Evolutionary conservation across 73 alveolate species (phyloP), one percentile per base, ranked within the genome.

Genomic region (Effrenium voratum): DNA sequence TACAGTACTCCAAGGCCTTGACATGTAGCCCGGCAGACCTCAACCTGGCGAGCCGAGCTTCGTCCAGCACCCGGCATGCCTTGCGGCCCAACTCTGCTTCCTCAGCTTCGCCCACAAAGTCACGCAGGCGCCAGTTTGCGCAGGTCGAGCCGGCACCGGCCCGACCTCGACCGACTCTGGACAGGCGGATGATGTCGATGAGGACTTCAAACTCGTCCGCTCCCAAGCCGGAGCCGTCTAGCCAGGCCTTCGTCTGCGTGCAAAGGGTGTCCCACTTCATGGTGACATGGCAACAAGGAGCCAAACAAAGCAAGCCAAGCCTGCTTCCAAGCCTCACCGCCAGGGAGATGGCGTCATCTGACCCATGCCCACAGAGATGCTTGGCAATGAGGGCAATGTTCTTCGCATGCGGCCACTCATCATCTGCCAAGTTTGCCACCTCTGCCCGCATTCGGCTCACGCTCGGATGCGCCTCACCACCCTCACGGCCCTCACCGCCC

Each of bases 361-460:
- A 66, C 41, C 95, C 86, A 24, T 88, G 95, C 36, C 95, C 95
- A n/a, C 95, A 88, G 30, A 88, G 80, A 36, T 88, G 95, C 43
- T 88, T 88, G 38, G 72, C 85, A 0, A 88, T 41, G 47, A 88
- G 52, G 41, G 85, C 84, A 5, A 55, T 36, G 1, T 41, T 36
- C 30, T 66, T 32, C 70, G 83, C 83, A 32, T n/a, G 55, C 19
- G 38, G 49, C 49, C 34, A 49, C 47, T 81, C 93, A 44, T 10
- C 57, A 30, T 63, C 63, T 30, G 45, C 2, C 40, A 68, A 44
- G 32, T 16, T 13, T 22, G 75, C 85, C 41, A 88, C 45, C 13
- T 88, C 95, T 1, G 86, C 52, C 45, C 46, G 95, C 26, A 88
- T 30, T 34, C 91, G 91, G 47, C 47, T 68, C 26, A 52, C 8